Percentiles rank a stretch among this genome's conserved stretches.
Evolutionary conservation across 1,284 basidiomycete genomes (phyloP).

Genomic region (Marasmius fiardii): DNA sequence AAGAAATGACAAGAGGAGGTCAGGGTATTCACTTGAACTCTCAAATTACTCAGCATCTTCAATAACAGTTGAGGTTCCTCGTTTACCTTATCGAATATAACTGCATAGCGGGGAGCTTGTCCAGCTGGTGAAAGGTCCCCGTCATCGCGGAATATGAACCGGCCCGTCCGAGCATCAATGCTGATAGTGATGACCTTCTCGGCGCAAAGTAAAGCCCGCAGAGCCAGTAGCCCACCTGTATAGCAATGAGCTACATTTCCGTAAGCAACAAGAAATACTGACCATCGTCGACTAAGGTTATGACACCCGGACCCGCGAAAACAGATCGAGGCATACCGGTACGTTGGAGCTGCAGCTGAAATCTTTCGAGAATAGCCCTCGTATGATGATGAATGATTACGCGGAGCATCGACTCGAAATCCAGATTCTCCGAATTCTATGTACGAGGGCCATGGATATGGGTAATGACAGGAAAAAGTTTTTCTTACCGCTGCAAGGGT

Average conservation of each 20-base stretch:
- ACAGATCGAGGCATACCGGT: slow-evolving; percentile 43
- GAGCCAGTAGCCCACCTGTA: slow-evolving; percentile 48
- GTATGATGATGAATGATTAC: slow-evolving; percentile 60
- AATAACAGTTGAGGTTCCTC: slow-evolving; percentile 56
- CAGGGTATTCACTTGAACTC: slow-evolving; percentile 46
- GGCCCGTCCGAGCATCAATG: slow-evolving; percentile 71
- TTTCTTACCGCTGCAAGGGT: slow-evolving; percentile 44
- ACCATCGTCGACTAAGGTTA: slow-evolving; percentile 55
- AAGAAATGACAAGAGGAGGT: slow-evolving; percentile 1
- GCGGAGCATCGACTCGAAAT: slow-evolving; percentile 64
- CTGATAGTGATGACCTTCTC: slow-evolving; percentile 70
- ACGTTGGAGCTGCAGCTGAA: slow-evolving; percentile 50
- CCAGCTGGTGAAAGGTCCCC: slow-evolving; percentile 72
- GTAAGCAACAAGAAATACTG: slow-evolving; percentile 14
- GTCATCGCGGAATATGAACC: slow-evolving; percentile 65
- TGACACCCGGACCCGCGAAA: slow-evolving; percentile 59
- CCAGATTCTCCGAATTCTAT: slow-evolving; percentile 63
- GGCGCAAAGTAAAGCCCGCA: slow-evolving; percentile 66
- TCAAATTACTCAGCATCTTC: slow-evolving; percentile 48
- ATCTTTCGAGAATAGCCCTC: slow-evolving; percentile 51
- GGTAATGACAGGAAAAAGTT: slow-evolving; percentile 8
- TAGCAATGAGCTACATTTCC: not conserved
- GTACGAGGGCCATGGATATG: not conserved
- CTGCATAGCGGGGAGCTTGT: slow-evolving; percentile 57
- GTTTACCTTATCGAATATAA: slow-evolving; percentile 57